Evolutionary conservation across 345 rosid genomes (phyloP).

Genomic region (Dovyalis caffra): DNA sequence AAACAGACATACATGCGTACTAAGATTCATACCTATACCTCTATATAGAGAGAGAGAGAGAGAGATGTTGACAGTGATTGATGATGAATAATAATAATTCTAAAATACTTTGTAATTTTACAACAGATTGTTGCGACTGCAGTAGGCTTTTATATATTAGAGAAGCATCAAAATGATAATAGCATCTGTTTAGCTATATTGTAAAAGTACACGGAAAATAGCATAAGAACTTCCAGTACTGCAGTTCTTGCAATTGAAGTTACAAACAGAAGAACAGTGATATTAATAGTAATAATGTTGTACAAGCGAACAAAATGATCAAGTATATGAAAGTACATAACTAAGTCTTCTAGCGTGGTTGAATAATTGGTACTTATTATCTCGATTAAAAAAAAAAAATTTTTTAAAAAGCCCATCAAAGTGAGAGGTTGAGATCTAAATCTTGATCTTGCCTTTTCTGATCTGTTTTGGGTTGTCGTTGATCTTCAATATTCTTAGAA

Average conservation of each 20-base stretch:
- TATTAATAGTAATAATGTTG: not conserved
- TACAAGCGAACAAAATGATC: not conserved
- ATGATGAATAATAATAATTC: no score
- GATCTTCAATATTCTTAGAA: not conserved
- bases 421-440: conserved; percentile 34
- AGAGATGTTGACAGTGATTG: no score
- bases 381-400: no score
- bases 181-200: conserved; percentile 8
- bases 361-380: not conserved
- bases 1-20: not conserved
- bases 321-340: not conserved
- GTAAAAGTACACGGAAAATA: not conserved
- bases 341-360: not conserved
- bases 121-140: no score
- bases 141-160: no score
- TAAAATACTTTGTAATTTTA: no score
- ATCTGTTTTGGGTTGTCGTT: not conserved
- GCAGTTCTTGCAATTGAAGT: not conserved
- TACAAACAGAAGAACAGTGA: not conserved
- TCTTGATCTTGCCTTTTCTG: not conserved
- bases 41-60: no score
- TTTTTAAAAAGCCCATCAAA: conserved; percentile 2
- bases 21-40: no score
- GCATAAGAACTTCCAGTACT: not conserved
- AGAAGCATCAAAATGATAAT: conserved; percentile 21